A percentile compares a stretch with the other conserved stretches of the same genome.
Evolutionary conservation across 2,329 filamentous ascomycete species (phyloP).

Genomic region (Aureobasidium namibiae): DNA sequence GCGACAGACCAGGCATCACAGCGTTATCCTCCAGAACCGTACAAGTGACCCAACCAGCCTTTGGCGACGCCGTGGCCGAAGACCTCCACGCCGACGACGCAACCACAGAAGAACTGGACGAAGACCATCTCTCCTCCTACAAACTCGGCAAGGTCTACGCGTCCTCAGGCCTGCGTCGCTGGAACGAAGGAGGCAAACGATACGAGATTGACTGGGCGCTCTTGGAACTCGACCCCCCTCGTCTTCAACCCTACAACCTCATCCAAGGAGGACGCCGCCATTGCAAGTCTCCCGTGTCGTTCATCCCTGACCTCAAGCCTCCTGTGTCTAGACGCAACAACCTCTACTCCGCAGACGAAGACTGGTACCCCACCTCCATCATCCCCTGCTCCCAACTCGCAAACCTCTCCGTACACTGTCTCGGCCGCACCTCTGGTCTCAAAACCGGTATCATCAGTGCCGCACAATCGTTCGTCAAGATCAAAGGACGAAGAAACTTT

Average conservation of each 20-base stretch:
- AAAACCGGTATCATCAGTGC: conserved; percentile 70
- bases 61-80: conserved; percentile 61
- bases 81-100: conserved; percentile 71
- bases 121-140: conserved; percentile 73
- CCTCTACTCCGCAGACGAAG: conserved; percentile 24
- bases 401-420: conserved; percentile 74
- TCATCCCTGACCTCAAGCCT: conserved; percentile 23
- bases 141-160: conserved; percentile 78
- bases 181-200: conserved; percentile 41
- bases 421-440: conserved; percentile 77
- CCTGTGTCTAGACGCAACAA: conserved; percentile 18
- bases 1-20: conserved; percentile 72
- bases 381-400: conserved; percentile 56
- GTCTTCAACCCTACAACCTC: conserved; percentile 63
- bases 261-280: conserved; percentile 49
- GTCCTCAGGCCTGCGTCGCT: conserved; percentile 78
- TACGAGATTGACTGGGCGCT: conserved; percentile 97
- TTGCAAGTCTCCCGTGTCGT: conserved; percentile 24
- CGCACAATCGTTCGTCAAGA: conserved; percentile 74
- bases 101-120: conserved; percentile 62
- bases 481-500: conserved; percentile 74
- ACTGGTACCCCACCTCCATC: conserved; percentile 35
- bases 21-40: conserved; percentile 69
- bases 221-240: conserved; percentile 66
- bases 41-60: conserved; percentile 80